These are phyloP conservation scores for Scutellaria galericulata DNA, from an alignment of 257 asterid genomes.

Conservation along the genomic window DNA sequence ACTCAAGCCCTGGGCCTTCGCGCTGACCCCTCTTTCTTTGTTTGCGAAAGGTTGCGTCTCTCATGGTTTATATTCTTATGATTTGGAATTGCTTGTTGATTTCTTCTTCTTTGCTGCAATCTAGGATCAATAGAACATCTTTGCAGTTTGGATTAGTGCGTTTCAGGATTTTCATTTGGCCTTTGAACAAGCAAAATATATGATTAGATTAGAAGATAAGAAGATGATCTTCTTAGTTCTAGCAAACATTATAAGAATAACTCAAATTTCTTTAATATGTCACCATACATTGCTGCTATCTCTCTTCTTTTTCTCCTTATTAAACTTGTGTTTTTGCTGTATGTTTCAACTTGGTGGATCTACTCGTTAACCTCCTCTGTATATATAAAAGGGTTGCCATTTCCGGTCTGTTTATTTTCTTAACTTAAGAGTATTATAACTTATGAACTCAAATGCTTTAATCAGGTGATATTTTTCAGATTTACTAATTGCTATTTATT, in stretches of 20 bases:
- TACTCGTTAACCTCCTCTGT: background rate
- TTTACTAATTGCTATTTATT: background rate
- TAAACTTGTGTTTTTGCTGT: background rate
- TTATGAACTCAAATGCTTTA: background rate
- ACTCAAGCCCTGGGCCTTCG: constrained; percentile 58
- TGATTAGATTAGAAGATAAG: background rate
- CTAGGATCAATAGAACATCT: background rate
- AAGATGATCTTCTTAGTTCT: background rate
- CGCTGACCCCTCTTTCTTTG: constrained; percentile 56
- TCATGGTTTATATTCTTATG: constrained; percentile 2
- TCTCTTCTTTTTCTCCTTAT: background rate
- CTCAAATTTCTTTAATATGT: background rate
- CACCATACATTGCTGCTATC: background rate
- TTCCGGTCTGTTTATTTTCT: background rate
- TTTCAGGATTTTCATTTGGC: background rate
- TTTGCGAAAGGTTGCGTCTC: constrained; percentile 68
- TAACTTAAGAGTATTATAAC: background rate
- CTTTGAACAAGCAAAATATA: background rate
- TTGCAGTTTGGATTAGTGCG: background rate
- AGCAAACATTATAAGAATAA: background rate
- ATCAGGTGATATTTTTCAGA: background rate
- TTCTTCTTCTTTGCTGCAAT: background rate
- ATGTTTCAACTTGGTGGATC: background rate
- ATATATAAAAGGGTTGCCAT: background rate
- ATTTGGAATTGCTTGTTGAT: background rate